Base-by-base conservation (phyloP, 495 filamentous ascomycete genomes). In the Polyplosphaeria fusca region DNA sequence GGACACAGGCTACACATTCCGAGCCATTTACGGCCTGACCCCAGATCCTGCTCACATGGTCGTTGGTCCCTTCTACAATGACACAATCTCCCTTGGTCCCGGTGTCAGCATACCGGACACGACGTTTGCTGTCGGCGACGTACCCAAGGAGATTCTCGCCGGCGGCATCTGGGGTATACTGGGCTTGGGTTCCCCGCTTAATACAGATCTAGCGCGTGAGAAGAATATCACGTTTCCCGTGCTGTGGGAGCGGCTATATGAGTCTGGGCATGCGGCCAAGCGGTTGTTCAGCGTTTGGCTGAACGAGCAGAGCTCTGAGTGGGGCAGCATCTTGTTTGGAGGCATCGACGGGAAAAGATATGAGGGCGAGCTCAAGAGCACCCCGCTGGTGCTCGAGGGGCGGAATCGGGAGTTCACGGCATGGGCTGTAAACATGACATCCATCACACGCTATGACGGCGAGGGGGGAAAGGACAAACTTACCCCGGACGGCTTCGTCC, bases 1-100 rank as follows among this genome's bases (percentile, higher is more conserved):
- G 5, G 38, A 43, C 13, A 43, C 27, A 22, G 3, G 12, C 39
- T 4, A 35, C 9, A 38, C 40, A 14, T 54, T 25, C 40, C 43
- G 45, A 22, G 50, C 26, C 2, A 30, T 40, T 4, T 54, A 25
- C 27, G 50, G 50, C 9, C 40, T 54, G 5, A 54, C 50, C 12
- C 50, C 22, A 13, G 50, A 42, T 13, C n/a, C n/a, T n/a, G n/a
- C n/a, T n/a, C 20, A 16, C 5, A 13, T 12, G 13, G 18, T 40
- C 20, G 3, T 54, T 9, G 50, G 50, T 25, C 18, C 19, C 16
- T 54, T 44, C 40, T 54, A 54, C 40, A 44, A 43, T 13, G 50
- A 54, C 13, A 44, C 12, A 1, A 20, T 54, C 3, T 9, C 23
- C 11, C 5, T 54, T n/a, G 50, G 50, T 7, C n/a, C n/a, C n/a